phyloP scores from a whole-genome alignment of 371 early-diverging fungal genomes.

The Rhizopus sp. region DNA sequence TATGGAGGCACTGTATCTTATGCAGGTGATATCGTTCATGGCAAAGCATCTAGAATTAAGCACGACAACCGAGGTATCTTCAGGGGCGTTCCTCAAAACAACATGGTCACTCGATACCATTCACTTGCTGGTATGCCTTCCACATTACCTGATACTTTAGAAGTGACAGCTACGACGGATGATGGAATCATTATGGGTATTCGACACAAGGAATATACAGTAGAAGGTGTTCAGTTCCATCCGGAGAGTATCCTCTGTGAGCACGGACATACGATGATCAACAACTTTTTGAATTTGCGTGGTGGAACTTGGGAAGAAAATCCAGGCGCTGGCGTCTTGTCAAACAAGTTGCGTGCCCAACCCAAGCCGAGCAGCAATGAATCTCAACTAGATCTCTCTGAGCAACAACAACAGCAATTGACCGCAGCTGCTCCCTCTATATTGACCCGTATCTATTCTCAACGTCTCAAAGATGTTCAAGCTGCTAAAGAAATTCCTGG shows the following conservation, averaged over 20 bases:
- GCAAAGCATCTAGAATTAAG: slow-evolving; percentile 84
- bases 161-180: slow-evolving; percentile 85
- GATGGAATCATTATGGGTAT: slow-evolving; percentile 93
- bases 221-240: slow-evolving; percentile 97
- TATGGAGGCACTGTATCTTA: slow-evolving; percentile 90
- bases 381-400: slow-evolving; percentile 12
- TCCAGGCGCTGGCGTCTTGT: slow-evolving; percentile 50
- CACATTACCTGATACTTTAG: slow-evolving; percentile 82
- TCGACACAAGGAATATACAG: slow-evolving; percentile 82
- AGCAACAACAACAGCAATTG: neutral
- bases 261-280: slow-evolving; percentile 82
- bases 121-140: slow-evolving; percentile 87
- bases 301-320: slow-evolving; percentile 89
- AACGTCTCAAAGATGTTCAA: slow-evolving; percentile 80
- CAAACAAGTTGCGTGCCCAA: slow-evolving; percentile 32
- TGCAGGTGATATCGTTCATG: slow-evolving; percentile 94
- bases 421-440: slow-evolving; percentile 48
- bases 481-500: slow-evolving; percentile 76
- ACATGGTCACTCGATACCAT: slow-evolving; percentile 93
- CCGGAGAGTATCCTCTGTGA: slow-evolving; percentile 95
- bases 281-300: slow-evolving; percentile 83
- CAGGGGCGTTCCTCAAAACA: slow-evolving; percentile 78
- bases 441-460: slow-evolving; percentile 70
- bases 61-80: slow-evolving; percentile 93
- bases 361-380: slow-evolving; percentile 22